A percentile compares a stretch with the other conserved stretches of the same genome.
These are phyloP conservation scores for Lantana camara DNA, from an alignment of 257 asterid genomes.

Conservation along the genomic window DNA sequence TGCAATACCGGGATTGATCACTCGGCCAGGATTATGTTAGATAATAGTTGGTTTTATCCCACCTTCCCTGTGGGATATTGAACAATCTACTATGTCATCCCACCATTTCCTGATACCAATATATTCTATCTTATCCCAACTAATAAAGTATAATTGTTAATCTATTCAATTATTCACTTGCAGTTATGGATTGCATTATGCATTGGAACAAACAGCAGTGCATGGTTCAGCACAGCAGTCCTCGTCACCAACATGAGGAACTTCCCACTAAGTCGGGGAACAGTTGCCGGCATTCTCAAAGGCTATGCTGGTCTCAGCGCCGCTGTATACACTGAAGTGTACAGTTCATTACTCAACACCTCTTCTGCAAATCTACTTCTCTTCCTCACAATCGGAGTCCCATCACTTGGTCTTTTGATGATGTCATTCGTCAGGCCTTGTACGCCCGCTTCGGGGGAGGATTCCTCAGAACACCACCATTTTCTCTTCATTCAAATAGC, in stretches of 20 bases:
- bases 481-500: constrained; percentile 64
- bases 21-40: too few species aligned
- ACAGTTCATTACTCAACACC: constrained; percentile 47
- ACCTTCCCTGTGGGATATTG: too few species aligned
- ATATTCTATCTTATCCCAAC: too few species aligned
- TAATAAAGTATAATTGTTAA: too few species aligned
- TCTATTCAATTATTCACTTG: constrained; percentile 20
- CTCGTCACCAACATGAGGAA: constrained; percentile 80
- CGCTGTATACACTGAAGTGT: constrained; percentile 68
- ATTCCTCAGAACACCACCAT: constrained; percentile 53
- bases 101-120: too few species aligned
- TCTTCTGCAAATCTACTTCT: constrained; percentile 58
- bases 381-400: constrained; percentile 61
- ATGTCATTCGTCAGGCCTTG: constrained; percentile 69
- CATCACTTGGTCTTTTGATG: constrained; percentile 50
- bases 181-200: constrained; percentile 74
- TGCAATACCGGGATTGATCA: too few species aligned
- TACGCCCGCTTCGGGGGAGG: constrained; percentile 61
- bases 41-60: too few species aligned
- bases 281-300: constrained; percentile 71
- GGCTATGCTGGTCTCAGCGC: constrained; percentile 74
- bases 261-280: constrained; percentile 74
- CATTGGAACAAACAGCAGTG: constrained; percentile 61
- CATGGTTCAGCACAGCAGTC: constrained; percentile 73
- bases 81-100: too few species aligned